phyloP scores from a whole-genome alignment of 371 early-diverging fungal species.

The Mortierella sp. region DNA sequence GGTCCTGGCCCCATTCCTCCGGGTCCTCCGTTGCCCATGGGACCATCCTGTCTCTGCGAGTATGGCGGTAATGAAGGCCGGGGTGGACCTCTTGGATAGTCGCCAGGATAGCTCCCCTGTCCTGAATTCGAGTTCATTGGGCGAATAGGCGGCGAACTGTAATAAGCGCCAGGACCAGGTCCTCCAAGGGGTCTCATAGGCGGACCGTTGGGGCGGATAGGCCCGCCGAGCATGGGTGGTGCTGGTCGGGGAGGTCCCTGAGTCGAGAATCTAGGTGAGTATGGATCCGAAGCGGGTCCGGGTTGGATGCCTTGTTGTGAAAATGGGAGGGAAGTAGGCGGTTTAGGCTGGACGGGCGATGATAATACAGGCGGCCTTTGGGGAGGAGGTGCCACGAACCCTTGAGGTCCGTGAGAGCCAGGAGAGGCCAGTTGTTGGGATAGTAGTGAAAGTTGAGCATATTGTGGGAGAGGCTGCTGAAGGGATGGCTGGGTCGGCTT shows the following conservation, averaged over 20 bases:
- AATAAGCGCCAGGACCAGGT: constrained; percentile 31
- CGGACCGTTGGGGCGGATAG: constrained; percentile 32
- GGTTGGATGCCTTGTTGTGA: constrained; percentile 24
- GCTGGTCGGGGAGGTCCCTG: constrained; percentile 34
- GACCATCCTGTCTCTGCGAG: constrained; percentile 30
- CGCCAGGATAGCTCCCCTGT: constrained; percentile 36
- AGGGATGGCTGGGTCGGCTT: constrained; percentile 8
- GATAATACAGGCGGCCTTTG: constrained; percentile 31
- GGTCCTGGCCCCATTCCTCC: constrained; percentile 30
- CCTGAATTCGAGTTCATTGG: constrained; percentile 26
- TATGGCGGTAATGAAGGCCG: constrained; percentile 27
- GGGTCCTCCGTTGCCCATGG: constrained; percentile 25
- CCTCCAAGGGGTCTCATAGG: constrained; percentile 24
- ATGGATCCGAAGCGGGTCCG: constrained; percentile 18
- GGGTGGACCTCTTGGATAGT: constrained; percentile 31
- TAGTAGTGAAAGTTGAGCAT: constrained; percentile 22
- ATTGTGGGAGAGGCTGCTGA: constrained; percentile 22
- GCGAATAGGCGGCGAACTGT: constrained; percentile 28
- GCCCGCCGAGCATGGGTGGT: constrained; percentile 24
- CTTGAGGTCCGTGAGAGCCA: constrained; percentile 19
- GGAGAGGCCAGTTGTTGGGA: constrained; percentile 19
- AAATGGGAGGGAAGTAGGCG: constrained; percentile 21
- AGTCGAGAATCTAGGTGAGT: constrained; percentile 34
- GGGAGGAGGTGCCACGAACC: constrained; percentile 31
- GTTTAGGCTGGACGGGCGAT: constrained; percentile 22